Evolutionary conservation across 108 stramenopile species (phyloP).

Genomic region (Cyclotella distinguenda): DNA sequence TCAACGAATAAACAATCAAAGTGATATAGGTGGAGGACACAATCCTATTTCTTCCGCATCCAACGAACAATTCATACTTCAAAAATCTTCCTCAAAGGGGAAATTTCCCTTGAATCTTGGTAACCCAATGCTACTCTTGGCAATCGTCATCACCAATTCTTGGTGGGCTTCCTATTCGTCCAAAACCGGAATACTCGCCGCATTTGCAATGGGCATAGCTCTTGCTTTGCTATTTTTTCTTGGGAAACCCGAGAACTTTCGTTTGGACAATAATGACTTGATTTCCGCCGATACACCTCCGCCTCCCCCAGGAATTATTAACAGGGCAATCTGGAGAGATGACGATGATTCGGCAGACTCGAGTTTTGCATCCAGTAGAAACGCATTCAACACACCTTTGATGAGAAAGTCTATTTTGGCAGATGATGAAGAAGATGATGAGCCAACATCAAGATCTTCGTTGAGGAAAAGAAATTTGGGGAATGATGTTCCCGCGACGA

Average conservation of each 20-base stretch:
- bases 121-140: conserved; percentile 26
- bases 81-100: conserved; percentile 2
- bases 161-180: conserved; percentile 44
- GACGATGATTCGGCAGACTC: conserved; percentile 48
- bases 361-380: conserved; percentile 31
- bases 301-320: conserved; percentile 19
- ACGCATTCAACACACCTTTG: conserved; percentile 42
- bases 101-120: conserved; percentile 5
- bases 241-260: conserved; percentile 7
- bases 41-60: conserved; percentile 26
- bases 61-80: conserved; percentile 45
- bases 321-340: conserved; percentile 15
- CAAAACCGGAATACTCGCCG: conserved; percentile 27
- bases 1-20: neutral
- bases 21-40: conserved; percentile 12
- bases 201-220: conserved; percentile 19
- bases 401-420: conserved; percentile 45
- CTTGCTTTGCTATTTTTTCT: conserved; percentile 30
- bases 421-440: conserved; percentile 48
- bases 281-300: conserved; percentile 25
- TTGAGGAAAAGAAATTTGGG: conserved; percentile 26
- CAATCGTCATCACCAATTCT: conserved; percentile 21
- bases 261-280: conserved; percentile 22
- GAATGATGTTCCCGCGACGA: neutral
- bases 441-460: conserved; percentile 17